Evolutionary conservation across 176 grass and related monocot genomes (phyloP).

Genomic region (Areca catechu): DNA sequence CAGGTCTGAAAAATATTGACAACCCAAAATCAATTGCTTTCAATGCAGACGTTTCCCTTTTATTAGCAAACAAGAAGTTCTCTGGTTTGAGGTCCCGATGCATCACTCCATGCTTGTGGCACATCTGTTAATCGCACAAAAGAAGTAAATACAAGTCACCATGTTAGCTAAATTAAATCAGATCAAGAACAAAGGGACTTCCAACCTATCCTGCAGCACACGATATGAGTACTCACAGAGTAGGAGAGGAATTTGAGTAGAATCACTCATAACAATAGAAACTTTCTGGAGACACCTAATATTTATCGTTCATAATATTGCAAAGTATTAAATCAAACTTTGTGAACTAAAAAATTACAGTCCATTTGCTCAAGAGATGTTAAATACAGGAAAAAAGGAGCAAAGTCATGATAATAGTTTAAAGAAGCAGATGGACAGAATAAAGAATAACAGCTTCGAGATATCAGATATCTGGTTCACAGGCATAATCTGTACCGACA

Average conservation of each 20-base stretch:
- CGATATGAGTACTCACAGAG: neutral
- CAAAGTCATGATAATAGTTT: neutral
- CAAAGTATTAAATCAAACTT: too few relatives aligned
- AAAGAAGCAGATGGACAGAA: neutral
- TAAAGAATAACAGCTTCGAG: neutral
- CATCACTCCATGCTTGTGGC: slow-evolving; percentile 87
- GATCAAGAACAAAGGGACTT: neutral
- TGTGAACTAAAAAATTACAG: too few relatives aligned
- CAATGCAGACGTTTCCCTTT: slow-evolving; percentile 65
- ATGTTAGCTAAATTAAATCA: neutral
- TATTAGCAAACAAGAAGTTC: slow-evolving; percentile 90
- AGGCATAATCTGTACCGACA: neutral
- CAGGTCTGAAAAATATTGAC: slow-evolving; percentile 84
- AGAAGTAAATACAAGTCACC: neutral
- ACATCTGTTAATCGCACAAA: slow-evolving; percentile 40
- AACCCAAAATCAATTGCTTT: slow-evolving; percentile 90
- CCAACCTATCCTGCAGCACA: neutral
- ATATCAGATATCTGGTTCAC: neutral
- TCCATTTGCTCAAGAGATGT: too few relatives aligned
- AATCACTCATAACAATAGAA: too few relatives aligned
- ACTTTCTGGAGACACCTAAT: too few relatives aligned
- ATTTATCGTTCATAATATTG: too few relatives aligned
- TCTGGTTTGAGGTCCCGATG: slow-evolving; percentile 88
- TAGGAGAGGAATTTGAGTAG: too few relatives aligned
- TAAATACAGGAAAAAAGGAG: too few relatives aligned